These are phyloP conservation scores for Monosporascus sp. DNA, from an alignment of 2,329 filamentous ascomycete species.

Conservation along the genomic window DNA sequence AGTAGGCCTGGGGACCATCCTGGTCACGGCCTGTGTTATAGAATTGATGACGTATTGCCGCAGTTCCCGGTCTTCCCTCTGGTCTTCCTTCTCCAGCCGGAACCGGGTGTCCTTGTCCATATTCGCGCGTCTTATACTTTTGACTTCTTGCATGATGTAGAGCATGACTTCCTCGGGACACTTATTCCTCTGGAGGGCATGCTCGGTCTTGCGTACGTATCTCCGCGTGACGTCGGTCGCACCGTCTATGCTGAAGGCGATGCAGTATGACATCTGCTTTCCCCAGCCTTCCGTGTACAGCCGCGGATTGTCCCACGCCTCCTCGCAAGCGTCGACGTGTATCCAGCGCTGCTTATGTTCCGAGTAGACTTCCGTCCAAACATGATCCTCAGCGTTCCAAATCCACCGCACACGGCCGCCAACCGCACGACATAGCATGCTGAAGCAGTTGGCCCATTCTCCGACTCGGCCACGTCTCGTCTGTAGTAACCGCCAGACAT, in stretches of 20 bases:
- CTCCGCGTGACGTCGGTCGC: constrained; percentile 61
- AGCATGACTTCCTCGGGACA: constrained; percentile 83
- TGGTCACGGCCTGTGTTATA: constrained; percentile 67
- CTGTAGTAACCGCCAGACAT: constrained; percentile 77
- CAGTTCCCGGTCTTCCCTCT: constrained; percentile 68
- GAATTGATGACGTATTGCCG: constrained; percentile 67
- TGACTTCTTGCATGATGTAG: constrained; percentile 86
- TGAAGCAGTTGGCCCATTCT: constrained; percentile 98
- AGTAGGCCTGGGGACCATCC: constrained; percentile 51
- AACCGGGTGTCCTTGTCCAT: constrained; percentile 81
- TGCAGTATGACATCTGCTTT: constrained; percentile 94
- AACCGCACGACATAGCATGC: constrained; percentile 92
- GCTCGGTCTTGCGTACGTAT: constrained; percentile 58
- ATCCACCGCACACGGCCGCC: constrained; percentile 93
- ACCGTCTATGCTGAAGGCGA: constrained; percentile 91
- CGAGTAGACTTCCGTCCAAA: constrained; percentile 97
- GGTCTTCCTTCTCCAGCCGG: constrained; percentile 73
- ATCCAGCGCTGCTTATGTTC: constrained; percentile 91
- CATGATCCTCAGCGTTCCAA: constrained; percentile 96
- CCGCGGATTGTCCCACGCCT: constrained; percentile 89
- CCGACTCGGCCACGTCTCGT: constrained; percentile 81
- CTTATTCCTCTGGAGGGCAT: constrained; percentile 64
- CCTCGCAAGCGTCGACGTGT: constrained; percentile 91
- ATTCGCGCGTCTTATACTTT: constrained; percentile 71
- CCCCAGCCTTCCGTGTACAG: constrained; percentile 94